Percentiles rank a stretch among this genome's conserved stretches.
Evolutionary conservation across 768 basidiomycete genomes (phyloP).

Genomic region (Podaxis sp.): DNA sequence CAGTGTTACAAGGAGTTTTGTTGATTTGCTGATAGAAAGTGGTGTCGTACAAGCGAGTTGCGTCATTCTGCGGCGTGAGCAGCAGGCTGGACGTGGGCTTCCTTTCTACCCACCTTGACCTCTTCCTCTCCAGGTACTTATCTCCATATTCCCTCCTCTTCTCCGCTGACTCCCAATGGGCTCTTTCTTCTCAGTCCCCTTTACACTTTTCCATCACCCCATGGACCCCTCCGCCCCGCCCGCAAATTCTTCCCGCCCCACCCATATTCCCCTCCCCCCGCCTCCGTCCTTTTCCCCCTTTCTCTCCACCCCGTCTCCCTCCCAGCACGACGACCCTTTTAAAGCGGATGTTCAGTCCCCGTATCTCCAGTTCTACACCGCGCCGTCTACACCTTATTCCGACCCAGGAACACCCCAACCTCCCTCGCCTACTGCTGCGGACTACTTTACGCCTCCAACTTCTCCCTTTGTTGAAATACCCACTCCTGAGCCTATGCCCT

Average conservation of each 20-base stretch:
- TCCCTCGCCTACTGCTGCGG: slow-evolving; percentile 22
- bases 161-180: slow-evolving; percentile 11
- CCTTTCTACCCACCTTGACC: neutral
- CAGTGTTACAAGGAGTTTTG: neutral
- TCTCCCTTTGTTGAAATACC: slow-evolving; percentile 28
- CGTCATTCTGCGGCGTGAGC: slow-evolving; percentile 12
- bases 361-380: slow-evolving; percentile 38
- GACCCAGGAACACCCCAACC: slow-evolving; percentile 20
- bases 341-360: slow-evolving; percentile 24
- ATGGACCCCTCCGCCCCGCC: slow-evolving; percentile 9
- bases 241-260: slow-evolving; percentile 15
- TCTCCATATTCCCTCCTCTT: slow-evolving; percentile 6
- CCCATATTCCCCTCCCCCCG: slow-evolving; percentile 32
- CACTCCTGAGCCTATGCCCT: slow-evolving; percentile 18
- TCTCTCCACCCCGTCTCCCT: slow-evolving; percentile 30
- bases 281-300: slow-evolving; percentile 26
- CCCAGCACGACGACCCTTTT: slow-evolving; percentile 22
- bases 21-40: slow-evolving; percentile 9
- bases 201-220: slow-evolving; percentile 6
- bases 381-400: slow-evolving; percentile 41
- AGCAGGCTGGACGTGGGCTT: slow-evolving; percentile 5
- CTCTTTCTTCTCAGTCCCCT: slow-evolving; percentile 11
- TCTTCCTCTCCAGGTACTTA: slow-evolving; percentile 8
- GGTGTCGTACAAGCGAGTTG: slow-evolving; percentile 9
- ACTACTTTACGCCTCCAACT: slow-evolving; percentile 33